A percentile compares a stretch with the other conserved stretches of the same genome.
Evolutionary conservation across 2,329 filamentous ascomycete genomes (phyloP).

Genomic region (Graphilbum ipis-grandicollis): DNA sequence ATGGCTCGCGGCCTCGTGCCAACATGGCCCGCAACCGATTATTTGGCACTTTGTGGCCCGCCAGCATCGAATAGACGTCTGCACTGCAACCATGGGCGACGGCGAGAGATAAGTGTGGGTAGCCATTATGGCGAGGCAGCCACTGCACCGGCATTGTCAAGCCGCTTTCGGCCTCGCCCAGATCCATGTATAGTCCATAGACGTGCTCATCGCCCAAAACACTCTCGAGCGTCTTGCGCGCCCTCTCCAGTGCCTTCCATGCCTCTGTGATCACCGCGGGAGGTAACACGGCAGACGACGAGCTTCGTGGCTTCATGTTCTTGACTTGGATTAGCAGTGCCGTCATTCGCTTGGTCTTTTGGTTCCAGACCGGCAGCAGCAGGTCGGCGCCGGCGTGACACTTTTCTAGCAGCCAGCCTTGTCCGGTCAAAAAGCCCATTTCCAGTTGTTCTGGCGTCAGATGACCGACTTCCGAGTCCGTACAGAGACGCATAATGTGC

Average conservation of each 20-base stretch:
- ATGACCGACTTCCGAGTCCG: neutral
- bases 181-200: neutral
- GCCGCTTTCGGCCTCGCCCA: neutral
- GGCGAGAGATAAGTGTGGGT: neutral
- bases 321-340: conserved; percentile 1
- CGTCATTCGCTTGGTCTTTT: neutral
- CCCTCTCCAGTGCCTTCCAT: neutral
- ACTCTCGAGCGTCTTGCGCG: neutral
- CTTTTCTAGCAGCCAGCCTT: conserved; percentile 2
- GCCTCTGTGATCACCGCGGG: neutral
- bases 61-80: neutral
- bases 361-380: neutral
- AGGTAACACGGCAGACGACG: neutral
- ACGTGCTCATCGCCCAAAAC: neutral
- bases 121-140: neutral
- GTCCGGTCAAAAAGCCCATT: conserved; percentile 1
- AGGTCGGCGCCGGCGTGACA: neutral
- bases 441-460: neutral
- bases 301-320: neutral
- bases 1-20: neutral
- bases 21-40: neutral
- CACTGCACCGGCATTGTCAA: neutral
- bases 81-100: neutral
- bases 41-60: neutral
- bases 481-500: conserved; percentile 1